Base-by-base conservation (phyloP, 148 eudicot genomes). In the Silene latifolia region DNA sequence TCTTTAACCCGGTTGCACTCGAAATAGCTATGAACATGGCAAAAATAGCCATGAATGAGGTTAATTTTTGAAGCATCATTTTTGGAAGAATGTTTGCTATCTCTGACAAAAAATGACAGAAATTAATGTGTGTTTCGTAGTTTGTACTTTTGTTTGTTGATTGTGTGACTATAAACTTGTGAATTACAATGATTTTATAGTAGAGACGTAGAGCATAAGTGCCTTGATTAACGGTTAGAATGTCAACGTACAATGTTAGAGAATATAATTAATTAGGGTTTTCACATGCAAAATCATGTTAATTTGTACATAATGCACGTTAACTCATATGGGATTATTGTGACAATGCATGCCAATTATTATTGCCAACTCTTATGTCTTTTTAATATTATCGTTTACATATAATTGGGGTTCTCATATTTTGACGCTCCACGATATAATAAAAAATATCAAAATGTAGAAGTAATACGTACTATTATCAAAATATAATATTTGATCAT, bases 1-100 rank as follows among this genome's bases (percentile, higher is more conserved):
- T 18, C 11, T 47, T 71, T 65, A 86, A 74, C 47, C 67, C 81
- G 29, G 74, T 51, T 57, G 77, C 87, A 77, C 69, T 64, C 7
- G 75, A 72, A 11, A 66, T 66, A 18, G 39, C 39, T 0, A 75
- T 18, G 8, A 65, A 7, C 69, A 74, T 65, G 62, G 74, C 71
- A 2, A 76, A 63, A 60, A 80, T 17, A 3, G 78, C 72, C 39
- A 75, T 64, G 5, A 64, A 12, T 32, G 77, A 63, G 11, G 54
- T 6, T 2, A 53, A 3, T 4, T 63, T 74, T 1, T 58, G 61
- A 58, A 27, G 2, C 79, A 73, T 74, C 3, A 70, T 70, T 21
- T 21, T 39, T 35, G 5, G 24, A 35, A 39, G 69, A 17, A 46
- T 69, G 15, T 70, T 44, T 20, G 29, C 15, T 68, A 14, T 20